Conservation (phyloP, 2,329 filamentous ascomycete species). For the Aspergillus novoparasiticus region DNA sequence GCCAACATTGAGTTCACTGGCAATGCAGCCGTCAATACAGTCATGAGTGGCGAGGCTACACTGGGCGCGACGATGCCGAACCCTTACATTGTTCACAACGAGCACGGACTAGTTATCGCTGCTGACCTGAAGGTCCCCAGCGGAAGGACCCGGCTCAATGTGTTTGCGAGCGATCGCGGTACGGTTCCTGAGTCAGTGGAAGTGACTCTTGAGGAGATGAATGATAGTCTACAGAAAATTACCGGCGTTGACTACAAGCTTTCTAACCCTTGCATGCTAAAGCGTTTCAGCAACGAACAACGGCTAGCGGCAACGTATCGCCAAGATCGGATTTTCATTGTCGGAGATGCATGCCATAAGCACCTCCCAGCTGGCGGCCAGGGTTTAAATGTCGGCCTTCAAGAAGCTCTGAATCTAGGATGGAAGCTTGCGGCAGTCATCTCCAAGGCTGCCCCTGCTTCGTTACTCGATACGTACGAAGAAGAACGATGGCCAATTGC, state of each 20-base stretch:
- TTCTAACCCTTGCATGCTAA: not conserved
- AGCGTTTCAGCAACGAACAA: not conserved
- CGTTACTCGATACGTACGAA: not conserved
- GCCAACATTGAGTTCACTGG: too few species aligned
- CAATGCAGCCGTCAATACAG: not conserved
- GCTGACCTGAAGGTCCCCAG: not conserved
- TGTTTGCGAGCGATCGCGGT: not conserved
- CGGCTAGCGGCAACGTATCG: not conserved
- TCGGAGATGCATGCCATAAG: not conserved
- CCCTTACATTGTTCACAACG: not conserved
- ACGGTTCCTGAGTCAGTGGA: not conserved
- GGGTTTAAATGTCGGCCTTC: not conserved
- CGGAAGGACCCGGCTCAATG: not conserved
- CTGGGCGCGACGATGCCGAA: not conserved
- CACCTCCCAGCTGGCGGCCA: not conserved
- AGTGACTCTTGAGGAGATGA: not conserved
- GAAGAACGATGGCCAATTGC: not conserved
- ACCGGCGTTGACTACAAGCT: not conserved
- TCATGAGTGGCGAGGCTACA: not conserved
- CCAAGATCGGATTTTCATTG: not conserved
- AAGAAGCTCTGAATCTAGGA: not conserved
- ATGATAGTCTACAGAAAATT: not conserved
- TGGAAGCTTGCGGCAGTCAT: not conserved
- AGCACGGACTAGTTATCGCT: not conserved
- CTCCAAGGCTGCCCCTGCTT: not conserved